Conservation (phyloP, 148 eudicot genomes). For the Camellia granthamiana region DNA sequence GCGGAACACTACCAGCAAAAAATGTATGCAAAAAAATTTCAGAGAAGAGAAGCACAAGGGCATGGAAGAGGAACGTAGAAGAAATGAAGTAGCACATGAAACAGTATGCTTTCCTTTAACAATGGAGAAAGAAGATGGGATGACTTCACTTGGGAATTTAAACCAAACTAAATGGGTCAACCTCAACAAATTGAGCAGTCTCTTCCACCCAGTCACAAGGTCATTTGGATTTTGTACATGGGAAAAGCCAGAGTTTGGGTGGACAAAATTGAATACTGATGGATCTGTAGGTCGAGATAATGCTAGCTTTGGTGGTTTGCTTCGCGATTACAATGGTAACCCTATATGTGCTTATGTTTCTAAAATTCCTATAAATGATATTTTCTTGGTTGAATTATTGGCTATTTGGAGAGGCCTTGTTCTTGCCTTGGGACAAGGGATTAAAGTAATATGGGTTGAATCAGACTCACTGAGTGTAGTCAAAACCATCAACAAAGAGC, state of each 20-base stretch:
- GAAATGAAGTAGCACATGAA: background rate
- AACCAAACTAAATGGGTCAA: slow-evolving; percentile 11
- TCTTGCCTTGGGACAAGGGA: slow-evolving; percentile 17
- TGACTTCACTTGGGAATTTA: background rate
- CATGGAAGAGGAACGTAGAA: slow-evolving; percentile 18
- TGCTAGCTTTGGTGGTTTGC: slow-evolving; percentile 26
- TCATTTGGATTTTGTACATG: slow-evolving; percentile 17
- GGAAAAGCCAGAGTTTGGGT: slow-evolving; percentile 23
- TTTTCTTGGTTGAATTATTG: slow-evolving; percentile 27
- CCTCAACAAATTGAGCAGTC: slow-evolving; percentile 4
- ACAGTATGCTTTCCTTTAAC: background rate
- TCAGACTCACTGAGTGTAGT: slow-evolving; percentile 25
- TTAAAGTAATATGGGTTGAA: slow-evolving; percentile 28
- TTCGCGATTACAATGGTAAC: slow-evolving; percentile 19
- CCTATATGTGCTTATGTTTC: slow-evolving; percentile 25
- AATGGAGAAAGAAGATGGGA: background rate
- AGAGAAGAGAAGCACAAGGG: slow-evolving; percentile 15
- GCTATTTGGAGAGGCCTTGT: slow-evolving; percentile 33
- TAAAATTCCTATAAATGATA: slow-evolving; percentile 14
- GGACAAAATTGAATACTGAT: slow-evolving; percentile 27
- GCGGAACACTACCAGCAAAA: slow-evolving; percentile 10
- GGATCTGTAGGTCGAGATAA: slow-evolving; percentile 18
- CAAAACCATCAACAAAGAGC: slow-evolving; percentile 21
- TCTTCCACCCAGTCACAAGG: slow-evolving; percentile 9
- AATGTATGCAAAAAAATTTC: slow-evolving; percentile 5